Evolutionary conservation across 208 protist species (phyloP).

Genomic region (Endotrypanum monterogeii): DNA sequence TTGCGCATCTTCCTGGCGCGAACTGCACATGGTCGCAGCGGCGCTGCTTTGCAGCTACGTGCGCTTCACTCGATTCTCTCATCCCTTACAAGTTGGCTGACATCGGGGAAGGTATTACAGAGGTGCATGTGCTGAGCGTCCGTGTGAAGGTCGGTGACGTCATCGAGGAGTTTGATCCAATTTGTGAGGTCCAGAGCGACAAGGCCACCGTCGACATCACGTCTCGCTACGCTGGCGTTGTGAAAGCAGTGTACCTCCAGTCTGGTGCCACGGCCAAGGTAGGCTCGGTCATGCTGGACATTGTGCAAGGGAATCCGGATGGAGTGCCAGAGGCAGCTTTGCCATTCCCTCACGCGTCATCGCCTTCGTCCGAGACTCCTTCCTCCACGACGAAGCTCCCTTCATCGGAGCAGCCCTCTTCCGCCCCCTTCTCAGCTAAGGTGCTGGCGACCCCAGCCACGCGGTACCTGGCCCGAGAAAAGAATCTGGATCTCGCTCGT

Average conservation of each 20-base stretch:
- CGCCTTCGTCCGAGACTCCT: neutral
- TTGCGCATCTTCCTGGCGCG: neutral
- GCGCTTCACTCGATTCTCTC: neutral
- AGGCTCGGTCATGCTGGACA: constrained; percentile 87
- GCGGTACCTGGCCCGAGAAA: constrained; percentile 79
- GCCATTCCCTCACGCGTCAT: neutral
- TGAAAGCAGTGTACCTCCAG: constrained; percentile 85
- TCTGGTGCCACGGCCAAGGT: constrained; percentile 85
- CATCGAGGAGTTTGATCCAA: constrained; percentile 92
- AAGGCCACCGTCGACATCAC: constrained; percentile 96
- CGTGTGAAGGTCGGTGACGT: constrained; percentile 89
- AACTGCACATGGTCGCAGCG: constrained; percentile 3
- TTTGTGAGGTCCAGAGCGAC: constrained; percentile 96
- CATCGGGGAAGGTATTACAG: constrained; percentile 96
- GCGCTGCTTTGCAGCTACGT: neutral
- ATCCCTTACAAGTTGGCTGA: constrained; percentile 92
- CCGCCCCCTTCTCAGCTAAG: constrained; percentile 22
- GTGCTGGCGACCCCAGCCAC: constrained; percentile 92
- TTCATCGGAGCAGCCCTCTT: neutral
- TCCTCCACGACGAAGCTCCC: neutral
- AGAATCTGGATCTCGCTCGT: constrained; percentile 74
- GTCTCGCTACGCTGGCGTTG: constrained; percentile 83
- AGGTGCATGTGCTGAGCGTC: constrained; percentile 95
- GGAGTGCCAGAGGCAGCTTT: neutral
- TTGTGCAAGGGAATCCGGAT: constrained; percentile 32